These are phyloP conservation scores for Volutella citrinella DNA, from an alignment of 2,329 filamentous ascomycete genomes.

Conservation along the genomic window DNA sequence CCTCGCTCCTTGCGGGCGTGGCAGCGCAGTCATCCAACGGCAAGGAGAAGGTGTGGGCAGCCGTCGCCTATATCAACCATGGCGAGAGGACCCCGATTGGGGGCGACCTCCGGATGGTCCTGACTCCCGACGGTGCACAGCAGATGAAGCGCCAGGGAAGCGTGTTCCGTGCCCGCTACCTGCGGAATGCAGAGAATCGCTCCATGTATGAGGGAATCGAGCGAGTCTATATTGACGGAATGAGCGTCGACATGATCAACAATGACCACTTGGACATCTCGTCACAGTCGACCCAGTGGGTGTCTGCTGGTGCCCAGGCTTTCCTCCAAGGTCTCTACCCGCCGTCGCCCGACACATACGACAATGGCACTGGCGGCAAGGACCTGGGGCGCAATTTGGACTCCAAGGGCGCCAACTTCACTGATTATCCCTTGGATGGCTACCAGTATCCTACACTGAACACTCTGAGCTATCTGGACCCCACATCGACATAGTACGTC, in stretches of 20 bases:
- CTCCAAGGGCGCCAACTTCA: constrained; percentile 37
- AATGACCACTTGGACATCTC: constrained; percentile 44
- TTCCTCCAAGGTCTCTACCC: constrained; percentile 87
- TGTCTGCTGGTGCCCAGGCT: constrained; percentile 67
- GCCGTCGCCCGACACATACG: constrained; percentile 47
- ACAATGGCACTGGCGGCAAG: constrained; percentile 23
- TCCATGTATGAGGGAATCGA: constrained; percentile 24
- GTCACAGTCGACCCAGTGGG: constrained; percentile 39
- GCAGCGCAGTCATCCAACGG: constrained; percentile 29
- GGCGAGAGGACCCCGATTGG: constrained; percentile 51
- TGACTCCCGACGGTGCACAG: constrained; percentile 53
- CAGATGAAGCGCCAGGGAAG: constrained; percentile 49
- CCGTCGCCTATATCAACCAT: constrained; percentile 46
- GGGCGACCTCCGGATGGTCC: constrained; percentile 25
- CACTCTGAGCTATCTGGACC: constrained; percentile 45
- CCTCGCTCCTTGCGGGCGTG: constrained; percentile 19
- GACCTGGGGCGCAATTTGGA: constrained; percentile 41
- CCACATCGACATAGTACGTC: constrained; percentile 44
- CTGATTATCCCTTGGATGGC: constrained; percentile 67
- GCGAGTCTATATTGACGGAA: constrained; percentile 37
- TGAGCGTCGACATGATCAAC: constrained; percentile 44
- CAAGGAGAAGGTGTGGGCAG: constrained; percentile 46
- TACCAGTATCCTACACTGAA: constrained; percentile 77
- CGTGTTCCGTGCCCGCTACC: constrained; percentile 48
- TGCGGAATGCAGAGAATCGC: constrained; percentile 27